Evolutionary conservation across 108 stramenopile genomes (phyloP), one percentile per base, ranked within the genome.

Genomic region (Craspedostauros australis): DNA sequence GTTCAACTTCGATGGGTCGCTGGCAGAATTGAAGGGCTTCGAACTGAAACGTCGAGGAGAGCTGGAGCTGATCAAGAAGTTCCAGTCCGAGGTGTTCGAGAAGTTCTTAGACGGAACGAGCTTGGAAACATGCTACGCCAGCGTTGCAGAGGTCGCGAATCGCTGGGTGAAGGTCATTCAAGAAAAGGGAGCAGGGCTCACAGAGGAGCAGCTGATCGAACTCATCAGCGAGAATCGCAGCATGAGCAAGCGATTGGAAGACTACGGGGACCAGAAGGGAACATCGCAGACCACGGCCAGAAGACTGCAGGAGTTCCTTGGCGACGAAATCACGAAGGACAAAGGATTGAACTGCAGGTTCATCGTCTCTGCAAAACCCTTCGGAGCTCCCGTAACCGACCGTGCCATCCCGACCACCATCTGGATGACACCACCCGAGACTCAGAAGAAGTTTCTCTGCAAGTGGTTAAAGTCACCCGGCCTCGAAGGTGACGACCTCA

Each of bases 1-100:
- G 12, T 99, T 98, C 72, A 97, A 99, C 70, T 91, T 93, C 53
- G 96, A 99, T 64, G 96, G 96, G 9, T 91, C 95, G 19, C 75
- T 99, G 12, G 98, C 98, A 23, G 98, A 99, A 64, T 84, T 99
- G 19, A 99, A 99, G 68, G 98, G 98, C 11, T 99, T 99, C 60
- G 98, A 99, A 62, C 75, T 99, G 48, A 99, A 99, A 75, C 89
- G 98, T 19, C 87, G 98, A 28, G 98, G 98, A 25, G 98, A 99
- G 76, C 80, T 99, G 34, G 96, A 99, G 68, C 70, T 99, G 44
- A 96, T 99, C 76, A 99, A 99, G 67, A 94, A 84, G 11, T 99
- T 99, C 62, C 98, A 99, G 70, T 82, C 84, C 14, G 88, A 99
- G 69, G 89, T 99, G 12, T 99, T 99, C 66, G 94, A 95, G 50